Base-by-base conservation (phyloP, 345 rosid species). In the Reutealis trisperma region DNA sequence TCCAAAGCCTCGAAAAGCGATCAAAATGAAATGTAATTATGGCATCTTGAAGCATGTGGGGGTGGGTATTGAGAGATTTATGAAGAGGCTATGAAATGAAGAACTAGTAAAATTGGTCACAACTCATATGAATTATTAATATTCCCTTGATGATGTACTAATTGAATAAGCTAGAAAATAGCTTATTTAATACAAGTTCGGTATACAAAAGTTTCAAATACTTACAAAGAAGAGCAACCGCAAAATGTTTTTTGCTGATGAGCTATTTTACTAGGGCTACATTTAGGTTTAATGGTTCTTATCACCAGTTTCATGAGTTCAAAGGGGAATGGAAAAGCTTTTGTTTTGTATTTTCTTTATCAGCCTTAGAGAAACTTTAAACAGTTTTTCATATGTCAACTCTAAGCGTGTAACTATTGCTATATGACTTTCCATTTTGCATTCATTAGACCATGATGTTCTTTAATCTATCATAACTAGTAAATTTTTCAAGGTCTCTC, bases 231-330 rank as follows among this genome's bases (percentile, higher is more conserved):
- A 65, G 67, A 25, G 30, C 65, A 58, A 1, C 51, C 34, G 32
- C 74, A 4, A 54, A 18, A 51, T 14, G 45, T 6, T 57, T 6
- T 70, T 12, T 8, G n/a, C 63, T 18, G 71, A 57, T 79, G 25
- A 51, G 27, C 8, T n/a, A 24, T 73, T 67, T 55, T 41, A 34
- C 77, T 66, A 78, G 75, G 83, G 84, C 81, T 63, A 30, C 57
- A 63, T 63, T 62, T 59, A 66, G 81, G 76, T 32, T 14, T 68
- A 77, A 81, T 82, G 83, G 85, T 74, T 81, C 81, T 75, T 80
- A 27, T 52, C 49, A 44, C 37, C 5, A 34, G 72, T 71, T 64
- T 63, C 66, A 25, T 8, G 54, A 65, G 37, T 59, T 19, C 30
- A 59, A 59, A n/a, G 64, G 16, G 64, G 30, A 34, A 34, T 6